Conservation (phyloP, 208 protist species). For the Acanthamoeba royreba region DNA sequence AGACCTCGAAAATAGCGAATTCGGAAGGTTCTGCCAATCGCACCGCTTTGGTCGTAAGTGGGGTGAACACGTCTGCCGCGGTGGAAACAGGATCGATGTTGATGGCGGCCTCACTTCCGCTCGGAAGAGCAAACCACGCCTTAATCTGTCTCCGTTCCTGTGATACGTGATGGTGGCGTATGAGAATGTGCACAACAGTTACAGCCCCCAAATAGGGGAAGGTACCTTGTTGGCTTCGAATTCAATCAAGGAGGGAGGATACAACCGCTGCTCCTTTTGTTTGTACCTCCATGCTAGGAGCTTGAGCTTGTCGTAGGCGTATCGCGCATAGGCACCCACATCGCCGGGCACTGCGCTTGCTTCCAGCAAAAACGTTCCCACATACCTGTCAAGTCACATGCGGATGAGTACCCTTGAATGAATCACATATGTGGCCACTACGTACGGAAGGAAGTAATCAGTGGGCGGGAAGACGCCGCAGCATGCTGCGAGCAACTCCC, state of each 20-base stretch:
- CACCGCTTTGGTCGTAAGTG: background rate
- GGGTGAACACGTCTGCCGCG: background rate
- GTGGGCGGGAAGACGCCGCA: conserved; percentile 1
- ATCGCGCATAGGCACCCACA: background rate
- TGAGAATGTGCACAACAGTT: too few species aligned
- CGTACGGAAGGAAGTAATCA: background rate
- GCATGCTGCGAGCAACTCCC: background rate
- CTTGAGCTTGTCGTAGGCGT: background rate
- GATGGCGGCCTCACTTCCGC: background rate
- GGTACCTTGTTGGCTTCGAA: background rate
- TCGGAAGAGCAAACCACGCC: background rate
- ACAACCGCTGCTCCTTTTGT: background rate
- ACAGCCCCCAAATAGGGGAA: too few species aligned
- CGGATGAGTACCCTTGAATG: too few species aligned
- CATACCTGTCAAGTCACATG: too few species aligned
- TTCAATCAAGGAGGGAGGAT: background rate
- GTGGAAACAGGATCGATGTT: background rate
- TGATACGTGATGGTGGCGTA: too few species aligned
- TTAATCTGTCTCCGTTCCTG: background rate
- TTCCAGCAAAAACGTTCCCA: background rate
- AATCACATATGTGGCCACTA: too few species aligned
- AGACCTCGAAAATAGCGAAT: conserved; percentile 11
- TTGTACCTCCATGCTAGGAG: background rate
- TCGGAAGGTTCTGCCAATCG: background rate
- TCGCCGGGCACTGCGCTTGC: background rate